Evolutionary conservation across 1,284 basidiomycete species (phyloP), one percentile per base, ranked within the genome.

Genomic region (Malassezia furfur): DNA sequence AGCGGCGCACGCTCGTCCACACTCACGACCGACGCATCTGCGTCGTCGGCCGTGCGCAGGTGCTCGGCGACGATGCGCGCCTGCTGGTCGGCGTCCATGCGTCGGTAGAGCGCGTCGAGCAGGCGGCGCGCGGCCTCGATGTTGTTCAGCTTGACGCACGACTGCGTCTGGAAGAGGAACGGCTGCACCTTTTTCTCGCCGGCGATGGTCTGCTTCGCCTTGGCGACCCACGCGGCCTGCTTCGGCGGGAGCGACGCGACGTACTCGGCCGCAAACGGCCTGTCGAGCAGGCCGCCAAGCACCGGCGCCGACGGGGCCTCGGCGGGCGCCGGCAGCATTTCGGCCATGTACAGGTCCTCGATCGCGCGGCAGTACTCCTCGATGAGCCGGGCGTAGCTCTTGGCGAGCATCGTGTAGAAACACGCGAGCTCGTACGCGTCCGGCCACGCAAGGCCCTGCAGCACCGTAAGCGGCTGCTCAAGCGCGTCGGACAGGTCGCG

Each of bases 141-240:
- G 73, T 98, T 96, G 79, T 99, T 98, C 45, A 98, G 81, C 78
- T 96, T 96, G 68, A 98, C 88, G 70, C 93, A 96, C 0, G 57
- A 80, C 79, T 17, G 76, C 82, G 90, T 81, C 51, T 84, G 85
- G 78, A 99, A 96, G 68, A 91, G 88, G 80, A 94, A 98, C 6
- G 88, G 86, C 67, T 89, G 86, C 46, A 88, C 81, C 75, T 88
- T 90, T 79, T 88, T 90, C 76, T 96, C 90, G 19, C 86, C 85
- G 57, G 85, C 79, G 7, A 91, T 79, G 1, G 78, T 78, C 67
- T 86, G 85, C 67, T 85, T 85, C 7, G 93, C 93, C 66, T 87
- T 91, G 72, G 93, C 90, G 28, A 96, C 80, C 91, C 91, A 96
- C 0, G 90, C 91, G 7, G 86, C 88, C 2, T 88, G 87, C 52